Evolutionary conservation across 805 yeast genomes (phyloP).

Genomic region (Candida berthetii): DNA sequence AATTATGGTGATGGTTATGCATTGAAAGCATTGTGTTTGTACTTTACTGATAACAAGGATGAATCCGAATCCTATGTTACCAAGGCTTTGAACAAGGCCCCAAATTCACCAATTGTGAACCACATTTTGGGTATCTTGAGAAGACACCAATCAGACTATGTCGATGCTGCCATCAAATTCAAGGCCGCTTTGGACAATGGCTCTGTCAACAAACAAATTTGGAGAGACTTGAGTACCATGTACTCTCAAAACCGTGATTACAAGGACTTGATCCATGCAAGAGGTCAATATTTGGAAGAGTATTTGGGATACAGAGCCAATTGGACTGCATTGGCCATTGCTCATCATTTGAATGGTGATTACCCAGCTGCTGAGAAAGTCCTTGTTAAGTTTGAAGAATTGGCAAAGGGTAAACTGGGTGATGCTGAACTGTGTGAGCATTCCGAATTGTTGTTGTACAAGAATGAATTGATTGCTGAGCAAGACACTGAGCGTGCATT

Average conservation of each 20-base stretch:
- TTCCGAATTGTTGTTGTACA: slow-evolving; percentile 74
- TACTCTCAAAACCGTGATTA: slow-evolving; percentile 79
- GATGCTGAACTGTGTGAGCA: slow-evolving; percentile 70
- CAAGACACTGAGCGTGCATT: slow-evolving; percentile 30
- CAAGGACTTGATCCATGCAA: slow-evolving; percentile 51
- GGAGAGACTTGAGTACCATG: slow-evolving; percentile 75
- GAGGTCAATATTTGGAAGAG: slow-evolving; percentile 63
- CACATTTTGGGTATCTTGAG: slow-evolving; percentile 85
- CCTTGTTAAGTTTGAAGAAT: slow-evolving; percentile 66
- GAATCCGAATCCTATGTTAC: slow-evolving; percentile 60
- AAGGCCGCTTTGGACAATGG: slow-evolving; percentile 71
- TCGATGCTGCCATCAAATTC: slow-evolving; percentile 75
- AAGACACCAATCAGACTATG: slow-evolving; percentile 61
- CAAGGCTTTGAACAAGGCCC: slow-evolving; percentile 55
- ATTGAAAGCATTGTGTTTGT: slow-evolving; percentile 70
- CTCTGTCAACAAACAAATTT: slow-evolving; percentile 68
- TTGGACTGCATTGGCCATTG: slow-evolving; percentile 86
- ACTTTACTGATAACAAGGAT: slow-evolving; percentile 46
- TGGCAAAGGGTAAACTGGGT: slow-evolving; percentile 61
- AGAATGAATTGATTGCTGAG: slow-evolving; percentile 65
- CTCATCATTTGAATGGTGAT: slow-evolving; percentile 72
- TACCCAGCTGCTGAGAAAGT: slow-evolving; percentile 64
- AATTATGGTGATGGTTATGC: slow-evolving; percentile 77
- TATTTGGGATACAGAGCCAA: slow-evolving; percentile 82
- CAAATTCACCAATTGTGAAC: slow-evolving; percentile 63